Conservation (phyloP, 2,329 filamentous ascomycete species). For the Penicillium sp. region DNA sequence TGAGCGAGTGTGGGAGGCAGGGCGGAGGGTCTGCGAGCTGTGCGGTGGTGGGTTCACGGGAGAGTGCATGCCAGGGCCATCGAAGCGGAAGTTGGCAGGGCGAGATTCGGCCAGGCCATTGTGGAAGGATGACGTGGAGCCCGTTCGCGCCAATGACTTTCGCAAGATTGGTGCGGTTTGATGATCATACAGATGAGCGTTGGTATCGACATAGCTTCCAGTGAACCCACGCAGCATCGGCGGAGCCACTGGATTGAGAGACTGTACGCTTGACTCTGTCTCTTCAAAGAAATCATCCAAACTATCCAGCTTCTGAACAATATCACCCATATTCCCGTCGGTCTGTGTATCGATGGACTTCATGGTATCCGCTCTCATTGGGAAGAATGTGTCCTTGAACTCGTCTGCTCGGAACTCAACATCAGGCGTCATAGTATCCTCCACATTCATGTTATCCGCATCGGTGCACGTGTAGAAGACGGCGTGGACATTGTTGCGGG, state of each 20-base stretch:
- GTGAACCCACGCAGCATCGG: conserved; percentile 57
- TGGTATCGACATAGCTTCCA: conserved; percentile 71
- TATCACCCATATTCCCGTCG: conserved; percentile 75
- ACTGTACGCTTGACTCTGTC: conserved; percentile 64
- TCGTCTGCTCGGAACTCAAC: conserved; percentile 94
- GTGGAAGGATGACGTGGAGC: conserved; percentile 77
- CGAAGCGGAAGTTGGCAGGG: conserved; percentile 62
- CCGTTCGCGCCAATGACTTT: conserved; percentile 75
- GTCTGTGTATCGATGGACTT: conserved; percentile 75
- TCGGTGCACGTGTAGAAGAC: conserved; percentile 93
- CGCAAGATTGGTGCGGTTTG: conserved; percentile 89
- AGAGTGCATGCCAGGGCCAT: conserved; percentile 50
- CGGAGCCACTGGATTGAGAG: conserved; percentile 48
- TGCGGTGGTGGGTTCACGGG: conserved; percentile 56
- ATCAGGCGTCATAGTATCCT: conserved; percentile 74
- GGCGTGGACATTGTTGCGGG: conserved; percentile 89
- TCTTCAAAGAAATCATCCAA: conserved; percentile 84
- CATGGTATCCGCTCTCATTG: conserved; percentile 87
- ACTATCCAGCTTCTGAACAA: conserved; percentile 79
- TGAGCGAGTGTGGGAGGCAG: conserved; percentile 78
- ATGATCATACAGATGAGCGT: conserved; percentile 87
- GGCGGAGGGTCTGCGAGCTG: conserved; percentile 55
- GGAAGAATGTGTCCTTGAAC: conserved; percentile 77
- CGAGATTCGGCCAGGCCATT: conserved; percentile 81
- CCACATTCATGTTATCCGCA: conserved; percentile 64